Percentiles rank a stretch among this genome's conserved stretches.
These are phyloP conservation scores for Epithele typhae DNA, from an alignment of 768 basidiomycete species.

Conservation along the genomic window DNA sequence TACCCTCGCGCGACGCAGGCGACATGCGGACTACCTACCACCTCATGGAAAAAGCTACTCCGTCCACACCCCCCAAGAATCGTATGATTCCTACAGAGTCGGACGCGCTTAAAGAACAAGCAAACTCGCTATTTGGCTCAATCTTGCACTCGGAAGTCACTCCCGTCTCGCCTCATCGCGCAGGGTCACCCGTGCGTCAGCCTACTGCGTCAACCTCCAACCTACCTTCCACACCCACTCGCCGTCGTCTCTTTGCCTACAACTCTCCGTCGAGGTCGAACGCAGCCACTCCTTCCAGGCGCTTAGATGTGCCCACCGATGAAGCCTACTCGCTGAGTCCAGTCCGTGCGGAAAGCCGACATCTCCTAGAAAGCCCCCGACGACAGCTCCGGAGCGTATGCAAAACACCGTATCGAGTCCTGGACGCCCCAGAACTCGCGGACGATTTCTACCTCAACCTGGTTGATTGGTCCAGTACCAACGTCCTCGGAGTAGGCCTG, in stretches of 20 bases:
- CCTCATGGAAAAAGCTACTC: conserved; percentile 46
- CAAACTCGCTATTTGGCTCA: conserved; percentile 75
- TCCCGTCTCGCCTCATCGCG: conserved; percentile 57
- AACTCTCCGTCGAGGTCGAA: conserved; percentile 52
- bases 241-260: conserved; percentile 65
- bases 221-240: conserved; percentile 40
- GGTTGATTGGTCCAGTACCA: conserved; percentile 95
- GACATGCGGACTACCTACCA: conserved; percentile 63
- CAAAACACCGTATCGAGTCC: conserved; percentile 94
- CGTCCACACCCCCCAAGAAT: conserved; percentile 35
- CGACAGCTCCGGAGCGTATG: conserved; percentile 78
- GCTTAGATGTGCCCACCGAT: conserved; percentile 81
- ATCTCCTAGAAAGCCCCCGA: conserved; percentile 79
- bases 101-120: conserved; percentile 64
- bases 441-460: conserved; percentile 99
- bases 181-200: conserved; percentile 49
- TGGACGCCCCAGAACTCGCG: conserved; percentile 95
- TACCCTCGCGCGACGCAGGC: conserved; percentile 53
- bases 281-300: conserved; percentile 49
- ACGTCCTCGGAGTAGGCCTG: conserved; percentile 91
- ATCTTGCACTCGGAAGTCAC: conserved; percentile 78
- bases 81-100: conserved; percentile 38
- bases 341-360: conserved; percentile 77
- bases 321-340: conserved; percentile 90
- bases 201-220: conserved; percentile 22